phyloP scores from a whole-genome alignment of 1,139 yeast genomes.

The Geotrichum citri-aurantii region DNA sequence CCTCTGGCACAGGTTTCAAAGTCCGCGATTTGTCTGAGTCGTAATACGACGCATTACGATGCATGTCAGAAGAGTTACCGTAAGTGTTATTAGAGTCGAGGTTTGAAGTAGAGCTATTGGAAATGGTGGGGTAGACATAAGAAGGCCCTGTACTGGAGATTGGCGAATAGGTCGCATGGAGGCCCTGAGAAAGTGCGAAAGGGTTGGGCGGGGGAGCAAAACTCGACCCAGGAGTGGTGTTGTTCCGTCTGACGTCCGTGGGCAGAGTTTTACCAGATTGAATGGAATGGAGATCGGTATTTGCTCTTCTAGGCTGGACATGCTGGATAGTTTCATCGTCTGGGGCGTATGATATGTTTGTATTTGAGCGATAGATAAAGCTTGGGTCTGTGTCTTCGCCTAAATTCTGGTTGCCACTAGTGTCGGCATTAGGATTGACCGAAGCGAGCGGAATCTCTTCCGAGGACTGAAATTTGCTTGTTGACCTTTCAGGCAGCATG shows the following conservation, averaged over 20 bases:
- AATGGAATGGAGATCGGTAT: not conserved
- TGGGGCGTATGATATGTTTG: slow-evolving; percentile 1
- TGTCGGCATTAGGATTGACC: not conserved
- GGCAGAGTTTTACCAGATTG: not conserved
- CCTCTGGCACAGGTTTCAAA: slow-evolving; percentile 13
- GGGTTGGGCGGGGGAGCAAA: not conserved
- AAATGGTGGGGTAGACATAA: not conserved
- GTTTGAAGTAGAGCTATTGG: not conserved
- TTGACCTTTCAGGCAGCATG: not conserved
- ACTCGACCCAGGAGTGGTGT: not conserved
- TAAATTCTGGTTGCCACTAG: not conserved
- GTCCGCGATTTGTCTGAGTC: slow-evolving; percentile 7
- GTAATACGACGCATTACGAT: not conserved
- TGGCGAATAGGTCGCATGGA: not conserved
- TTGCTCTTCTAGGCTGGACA: not conserved
- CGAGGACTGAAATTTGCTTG: not conserved
- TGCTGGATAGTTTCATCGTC: slow-evolving; percentile 2
- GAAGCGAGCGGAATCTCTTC: slow-evolving; percentile 9
- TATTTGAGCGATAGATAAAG: not conserved
- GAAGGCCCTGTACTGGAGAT: not conserved
- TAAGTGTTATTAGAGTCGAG: not conserved
- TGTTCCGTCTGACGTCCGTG: not conserved
- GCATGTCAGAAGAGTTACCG: not conserved
- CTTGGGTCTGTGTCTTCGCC: not conserved
- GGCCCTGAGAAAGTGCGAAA: not conserved